These are phyloP conservation scores for Ophiostoma ips DNA, from an alignment of 2,329 filamentous ascomycete species.

Conservation along the genomic window DNA sequence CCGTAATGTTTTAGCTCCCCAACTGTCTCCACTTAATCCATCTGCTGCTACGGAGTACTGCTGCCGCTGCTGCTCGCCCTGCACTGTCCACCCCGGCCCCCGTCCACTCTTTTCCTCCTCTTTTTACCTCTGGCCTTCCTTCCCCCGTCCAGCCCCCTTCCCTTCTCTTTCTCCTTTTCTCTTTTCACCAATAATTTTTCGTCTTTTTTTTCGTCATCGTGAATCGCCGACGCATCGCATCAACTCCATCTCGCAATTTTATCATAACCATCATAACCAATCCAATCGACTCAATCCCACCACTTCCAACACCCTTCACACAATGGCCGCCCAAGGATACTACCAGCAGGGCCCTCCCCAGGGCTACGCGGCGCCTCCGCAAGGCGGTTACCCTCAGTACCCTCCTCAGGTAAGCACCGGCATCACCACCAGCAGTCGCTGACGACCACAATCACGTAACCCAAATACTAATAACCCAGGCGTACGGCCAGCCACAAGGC, in stretches of 20 bases:
- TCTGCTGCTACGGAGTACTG: no score
- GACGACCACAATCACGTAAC: neutral
- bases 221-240: neutral
- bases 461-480: neutral
- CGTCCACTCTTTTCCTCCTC: neutral
- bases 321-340: constrained; percentile 24
- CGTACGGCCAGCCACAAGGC: constrained; percentile 20
- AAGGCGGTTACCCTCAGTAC: constrained; percentile 26
- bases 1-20: no score
- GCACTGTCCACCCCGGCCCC: neutral
- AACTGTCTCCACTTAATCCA: no score
- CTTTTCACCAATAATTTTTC: neutral
- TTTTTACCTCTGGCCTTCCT: neutral
- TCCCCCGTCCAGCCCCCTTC: neutral
- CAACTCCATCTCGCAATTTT: neutral
- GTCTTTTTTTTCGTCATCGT: neutral
- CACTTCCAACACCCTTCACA: constrained; percentile 6
- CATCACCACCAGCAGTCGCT: constrained; percentile 4
- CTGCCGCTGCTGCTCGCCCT: no score
- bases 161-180: neutral
- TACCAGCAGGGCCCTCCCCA: constrained; percentile 23
- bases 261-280: neutral
- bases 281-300: neutral
- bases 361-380: constrained; percentile 8
- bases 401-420: constrained; percentile 26